Evolutionary conservation across 768 basidiomycete genomes (phyloP), one percentile per base, ranked within the genome.

Genomic region (Postia placenta): DNA sequence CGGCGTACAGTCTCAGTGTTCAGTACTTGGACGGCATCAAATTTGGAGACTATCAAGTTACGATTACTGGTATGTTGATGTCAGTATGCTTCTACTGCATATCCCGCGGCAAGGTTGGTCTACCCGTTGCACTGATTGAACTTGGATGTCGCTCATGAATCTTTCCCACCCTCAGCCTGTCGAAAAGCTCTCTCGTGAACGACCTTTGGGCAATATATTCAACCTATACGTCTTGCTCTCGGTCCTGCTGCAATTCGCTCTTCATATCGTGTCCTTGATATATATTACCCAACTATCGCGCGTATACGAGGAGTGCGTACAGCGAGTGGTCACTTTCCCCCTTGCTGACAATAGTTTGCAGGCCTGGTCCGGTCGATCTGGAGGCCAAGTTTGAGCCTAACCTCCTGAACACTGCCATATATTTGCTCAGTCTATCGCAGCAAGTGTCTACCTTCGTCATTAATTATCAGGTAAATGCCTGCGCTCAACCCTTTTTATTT

Each of bases 1-100:
- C 94, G 2, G 96, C 96, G n/a, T 98, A 95, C 71, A 94, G 91
- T 64, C 74, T 98, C 52, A 93, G 90, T 57, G 96, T 98, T 25
- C 94, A 95, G 66, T 97, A 99, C 62, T 75, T 99, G 2, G 95
- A 98, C 55, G 96, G 96, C 17, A 97, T 99, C 76, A 98, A 98
- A 68, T 97, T 94, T 67, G 96, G 96, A 12, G 96, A 99, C 64
- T 99, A 99, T 64, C 95, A 99, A 63, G 87, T 96, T 27, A 97
- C 95, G 1, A 83, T 99, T 52, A 96, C 90, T 1, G 96, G 96
- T 19, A 86, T 92, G 76, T 73, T 98, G 62, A 96, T 99, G 93
- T 93, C 90, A 24, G 89, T 98, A 24, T 99, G 95, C 67, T 99
- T 99, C 81, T 70, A 96, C 64, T 97, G 93, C 65, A 97, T 99